A percentile compares a stretch with the other conserved stretches of the same genome.
Conservation (phyloP, 192 early-diverging fungal genomes). For the Podila minutissima region DNA sequence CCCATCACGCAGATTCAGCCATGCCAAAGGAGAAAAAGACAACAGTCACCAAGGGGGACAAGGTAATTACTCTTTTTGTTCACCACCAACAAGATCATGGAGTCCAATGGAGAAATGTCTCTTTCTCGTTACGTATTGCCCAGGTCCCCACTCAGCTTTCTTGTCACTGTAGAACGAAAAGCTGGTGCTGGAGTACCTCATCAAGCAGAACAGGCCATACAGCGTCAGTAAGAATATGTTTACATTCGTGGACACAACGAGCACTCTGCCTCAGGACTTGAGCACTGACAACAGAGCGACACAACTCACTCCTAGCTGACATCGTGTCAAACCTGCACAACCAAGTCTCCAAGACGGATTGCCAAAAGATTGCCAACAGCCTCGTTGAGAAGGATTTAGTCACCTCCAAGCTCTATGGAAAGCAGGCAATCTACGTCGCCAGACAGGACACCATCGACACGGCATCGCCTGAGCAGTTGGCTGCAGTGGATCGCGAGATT, state of each 20-base stretch:
- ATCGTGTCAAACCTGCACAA: constrained; percentile 54
- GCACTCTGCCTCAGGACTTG: not conserved
- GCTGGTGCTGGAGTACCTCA: constrained; percentile 55
- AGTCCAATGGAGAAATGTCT: not conserved
- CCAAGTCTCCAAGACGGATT: constrained; percentile 50
- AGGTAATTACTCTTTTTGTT: not conserved
- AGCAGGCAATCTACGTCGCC: constrained; percentile 57
- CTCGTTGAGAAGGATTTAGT: constrained; percentile 51
- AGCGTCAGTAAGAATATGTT: constrained; percentile 48
- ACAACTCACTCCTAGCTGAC: constrained; percentile 38
- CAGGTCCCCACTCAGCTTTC: not conserved
- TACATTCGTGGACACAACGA: not conserved
- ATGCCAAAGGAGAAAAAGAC: constrained; percentile 36
- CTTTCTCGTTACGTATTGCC: not conserved
- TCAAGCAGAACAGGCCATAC: constrained; percentile 57
- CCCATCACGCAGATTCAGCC: not conserved
- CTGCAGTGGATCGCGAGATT: constrained; percentile 65
- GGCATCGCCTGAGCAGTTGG: constrained; percentile 50
- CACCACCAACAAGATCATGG: no score
- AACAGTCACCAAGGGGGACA: constrained; percentile 8
- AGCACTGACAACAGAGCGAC: no score
- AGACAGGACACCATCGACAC: constrained; percentile 58
- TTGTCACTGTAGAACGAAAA: constrained; percentile 42
- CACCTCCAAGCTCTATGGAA: constrained; percentile 51
- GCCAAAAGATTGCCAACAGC: constrained; percentile 47